phyloP scores from a whole-genome alignment of 257 asterid species.

The Capsicum pubescens region DNA sequence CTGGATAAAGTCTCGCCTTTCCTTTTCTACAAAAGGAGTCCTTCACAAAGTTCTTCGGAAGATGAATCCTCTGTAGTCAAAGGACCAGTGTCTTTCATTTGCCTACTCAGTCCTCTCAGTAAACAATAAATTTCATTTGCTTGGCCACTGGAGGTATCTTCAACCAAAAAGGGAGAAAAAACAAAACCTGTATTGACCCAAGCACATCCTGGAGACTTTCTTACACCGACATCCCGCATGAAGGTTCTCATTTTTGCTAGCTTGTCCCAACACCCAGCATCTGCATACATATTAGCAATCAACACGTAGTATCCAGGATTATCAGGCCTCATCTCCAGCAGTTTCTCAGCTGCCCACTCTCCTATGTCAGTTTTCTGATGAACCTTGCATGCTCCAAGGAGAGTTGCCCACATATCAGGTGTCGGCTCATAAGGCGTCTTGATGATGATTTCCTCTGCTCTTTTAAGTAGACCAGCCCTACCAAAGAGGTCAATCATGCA shows the following conservation, averaged over 20 bases:
- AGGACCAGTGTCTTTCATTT: conserved; percentile 63
- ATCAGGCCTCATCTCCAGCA: conserved; percentile 66
- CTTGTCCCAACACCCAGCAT: conserved; percentile 77
- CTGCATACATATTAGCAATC: conserved; percentile 89
- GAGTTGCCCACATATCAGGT: conserved; percentile 84
- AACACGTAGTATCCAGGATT: conserved; percentile 78
- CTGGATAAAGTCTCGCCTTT: neutral
- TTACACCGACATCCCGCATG: conserved; percentile 83
- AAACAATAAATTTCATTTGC: conserved; percentile 51
- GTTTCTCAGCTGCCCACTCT: conserved; percentile 88
- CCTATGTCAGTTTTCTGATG: conserved; percentile 75
- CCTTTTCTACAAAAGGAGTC: conserved; percentile 24
- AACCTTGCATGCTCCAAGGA: conserved; percentile 78
- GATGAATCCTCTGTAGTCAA: conserved; percentile 45
- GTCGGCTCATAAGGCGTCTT: conserved; percentile 73
- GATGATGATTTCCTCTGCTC: conserved; percentile 58
- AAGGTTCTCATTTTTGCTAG: conserved; percentile 65
- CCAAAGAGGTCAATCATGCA: conserved; percentile 92
- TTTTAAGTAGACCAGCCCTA: conserved; percentile 70
- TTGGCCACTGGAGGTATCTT: conserved; percentile 58
- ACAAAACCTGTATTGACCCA: conserved; percentile 78
- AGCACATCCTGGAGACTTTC: conserved; percentile 82
- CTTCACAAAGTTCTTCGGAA: conserved; percentile 45
- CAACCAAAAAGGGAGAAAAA: conserved; percentile 66
- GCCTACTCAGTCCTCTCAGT: conserved; percentile 55